phyloP scores from a whole-genome alignment of 305 asterid species.

The Caryopteris hybrid region DNA sequence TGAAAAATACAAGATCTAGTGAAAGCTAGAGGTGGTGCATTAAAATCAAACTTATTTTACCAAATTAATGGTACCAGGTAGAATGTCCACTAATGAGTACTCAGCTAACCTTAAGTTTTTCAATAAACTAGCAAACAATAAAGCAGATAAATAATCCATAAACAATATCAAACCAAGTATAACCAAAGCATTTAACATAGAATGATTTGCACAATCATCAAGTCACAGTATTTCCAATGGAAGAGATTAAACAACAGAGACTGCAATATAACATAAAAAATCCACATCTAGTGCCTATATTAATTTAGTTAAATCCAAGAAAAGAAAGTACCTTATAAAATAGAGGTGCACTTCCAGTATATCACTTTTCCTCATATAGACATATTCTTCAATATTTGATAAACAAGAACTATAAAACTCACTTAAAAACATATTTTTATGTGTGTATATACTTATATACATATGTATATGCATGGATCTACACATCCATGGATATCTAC shows the following conservation, averaged over 20 bases:
- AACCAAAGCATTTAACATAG: background rate
- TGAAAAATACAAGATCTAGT: background rate
- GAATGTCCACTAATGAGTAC: background rate
- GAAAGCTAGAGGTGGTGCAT: background rate
- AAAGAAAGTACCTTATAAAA: background rate
- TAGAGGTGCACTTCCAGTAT: background rate
- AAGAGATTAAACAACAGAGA: constrained; percentile 1
- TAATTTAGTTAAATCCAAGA: background rate
- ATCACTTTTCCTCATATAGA: background rate
- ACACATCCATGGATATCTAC: background rate
- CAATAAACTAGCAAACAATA: background rate
- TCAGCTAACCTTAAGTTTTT: background rate
- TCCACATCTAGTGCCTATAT: background rate
- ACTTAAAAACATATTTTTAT: background rate
- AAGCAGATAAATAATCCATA: background rate
- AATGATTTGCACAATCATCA: background rate
- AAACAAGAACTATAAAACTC: background rate
- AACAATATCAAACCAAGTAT: background rate
- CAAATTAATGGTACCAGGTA: background rate
- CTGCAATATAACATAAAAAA: background rate
- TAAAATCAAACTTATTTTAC: background rate
- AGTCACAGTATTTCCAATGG: background rate
- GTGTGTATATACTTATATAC: too few relatives aligned
- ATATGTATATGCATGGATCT: background rate
- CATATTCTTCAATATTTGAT: background rate